Evolutionary conservation across 345 rosid genomes (phyloP).

Genomic region (Cardamine occulta): DNA sequence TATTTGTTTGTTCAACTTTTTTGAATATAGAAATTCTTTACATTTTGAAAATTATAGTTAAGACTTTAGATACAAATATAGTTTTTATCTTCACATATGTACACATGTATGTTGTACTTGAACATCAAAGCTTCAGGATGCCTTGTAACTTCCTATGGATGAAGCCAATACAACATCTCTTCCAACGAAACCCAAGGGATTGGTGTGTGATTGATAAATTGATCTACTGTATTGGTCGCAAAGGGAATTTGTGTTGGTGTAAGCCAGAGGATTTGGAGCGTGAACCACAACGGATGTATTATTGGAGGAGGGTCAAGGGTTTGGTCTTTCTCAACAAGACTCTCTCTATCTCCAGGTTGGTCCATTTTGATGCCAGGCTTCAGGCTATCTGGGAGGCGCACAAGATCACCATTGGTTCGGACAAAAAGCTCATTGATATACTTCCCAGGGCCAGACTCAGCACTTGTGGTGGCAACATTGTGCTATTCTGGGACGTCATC

Average conservation of each 20-base stretch:
- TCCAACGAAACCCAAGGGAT: conserved; percentile 23
- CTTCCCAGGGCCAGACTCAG: not conserved
- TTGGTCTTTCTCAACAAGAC: too few relatives aligned
- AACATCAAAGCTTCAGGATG: too few relatives aligned
- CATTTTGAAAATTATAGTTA: not conserved
- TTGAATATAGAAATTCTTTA: conserved; percentile 41
- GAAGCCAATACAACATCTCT: too few relatives aligned
- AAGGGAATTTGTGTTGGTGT: conserved; percentile 63
- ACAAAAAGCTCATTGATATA: not conserved
- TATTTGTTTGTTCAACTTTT: conserved; percentile 21
- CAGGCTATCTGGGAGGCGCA: conserved; percentile 39
- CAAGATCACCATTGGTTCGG: too few relatives aligned
- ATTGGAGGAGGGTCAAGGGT: too few relatives aligned
- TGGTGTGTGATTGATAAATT: conserved; percentile 64
- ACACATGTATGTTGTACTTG: too few relatives aligned
- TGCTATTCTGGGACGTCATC: conserved; percentile 65
- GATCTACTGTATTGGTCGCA: conserved; percentile 58
- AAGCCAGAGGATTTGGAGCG: conserved; percentile 41
- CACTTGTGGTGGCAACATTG: conserved; percentile 57
- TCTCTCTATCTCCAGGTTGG: too few relatives aligned
- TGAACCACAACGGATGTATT: not conserved
- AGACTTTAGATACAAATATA: not conserved
- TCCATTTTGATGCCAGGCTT: conserved; percentile 35
- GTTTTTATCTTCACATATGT: not conserved
- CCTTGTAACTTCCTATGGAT: too few relatives aligned